Evolutionary conservation across 371 early-diverging fungal genomes (phyloP), one percentile per base, ranked within the genome.

Genomic region (Encephalitozoon romaleae): DNA sequence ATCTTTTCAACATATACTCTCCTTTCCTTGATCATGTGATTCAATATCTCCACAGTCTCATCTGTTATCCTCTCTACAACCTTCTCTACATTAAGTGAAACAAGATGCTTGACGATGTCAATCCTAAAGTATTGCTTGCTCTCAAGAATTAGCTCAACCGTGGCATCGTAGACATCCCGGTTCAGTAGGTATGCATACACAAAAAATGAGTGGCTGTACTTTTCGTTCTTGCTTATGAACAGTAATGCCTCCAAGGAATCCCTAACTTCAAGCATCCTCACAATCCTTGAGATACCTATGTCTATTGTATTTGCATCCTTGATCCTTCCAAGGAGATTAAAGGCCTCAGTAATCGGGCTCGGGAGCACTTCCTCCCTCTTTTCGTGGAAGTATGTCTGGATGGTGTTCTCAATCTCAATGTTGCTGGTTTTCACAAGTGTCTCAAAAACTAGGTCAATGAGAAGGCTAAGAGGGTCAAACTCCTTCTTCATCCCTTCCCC

Each of bases 331-430:
- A 72, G 23, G 18, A 72, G 38, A 18, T 21, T 59, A 18, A 34
- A 34, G 6, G 72, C 28, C 30, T 59, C 28, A 3, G 26, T 39
- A 8, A 72, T n/a, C 12, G 59, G 18, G 21, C 38, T 34, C 2
- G 26, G 26, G n/a, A 41, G 6, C 30, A n/a, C 47, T 12, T 39
- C 18, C 2, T 53, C 25, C 12, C 21, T 2, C 15, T 42, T 63
- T n/a, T 47, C 55, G 28, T 63, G 41, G 28, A 59, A 72, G 45
- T 72, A 45, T 32, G 42, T 59, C 47, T 72, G 63, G n/a, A 72
- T 34, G 6, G 59, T 38, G 41, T 72, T 72, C 25, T 39, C 45
- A 23, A 72, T 72, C 41, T 72, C 72, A 21, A 43, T 18, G 34
- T 55, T 63, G 23, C 63, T 32, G 23, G 43, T 59, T 34, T 59